A percentile compares a stretch with the other conserved stretches of the same genome.
phyloP scores from a whole-genome alignment of 148 eudicot species.

The Limonium bicolor region DNA sequence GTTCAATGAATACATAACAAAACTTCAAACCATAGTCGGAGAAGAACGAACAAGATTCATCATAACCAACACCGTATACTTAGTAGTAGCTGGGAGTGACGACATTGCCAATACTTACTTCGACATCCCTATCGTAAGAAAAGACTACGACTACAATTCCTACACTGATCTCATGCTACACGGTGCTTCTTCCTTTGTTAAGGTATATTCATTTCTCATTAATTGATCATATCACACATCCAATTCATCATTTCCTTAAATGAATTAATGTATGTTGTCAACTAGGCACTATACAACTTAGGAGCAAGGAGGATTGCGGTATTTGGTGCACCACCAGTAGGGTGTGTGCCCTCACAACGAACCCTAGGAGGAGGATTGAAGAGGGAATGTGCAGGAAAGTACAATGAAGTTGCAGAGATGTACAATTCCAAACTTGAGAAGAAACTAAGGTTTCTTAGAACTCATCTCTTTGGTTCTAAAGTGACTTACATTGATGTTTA shows the following conservation, averaged over 20 bases:
- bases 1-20: constrained; percentile 17
- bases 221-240: background rate
- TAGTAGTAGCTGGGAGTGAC: constrained; percentile 13
- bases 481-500: constrained; percentile 44
- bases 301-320: constrained; percentile 51
- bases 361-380: constrained; percentile 33
- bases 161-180: constrained; percentile 20
- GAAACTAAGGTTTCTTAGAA: constrained; percentile 9
- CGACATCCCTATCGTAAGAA: constrained; percentile 3
- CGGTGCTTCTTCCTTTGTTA: constrained; percentile 30
- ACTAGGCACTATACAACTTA: constrained; percentile 25
- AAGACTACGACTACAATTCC: constrained; percentile 6
- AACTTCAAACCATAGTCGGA: constrained; percentile 12
- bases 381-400: constrained; percentile 17
- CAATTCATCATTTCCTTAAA: background rate
- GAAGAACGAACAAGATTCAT: constrained; percentile 13
- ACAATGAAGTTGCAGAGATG: constrained; percentile 29
- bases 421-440: constrained; percentile 33
- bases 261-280: background rate
- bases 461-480: constrained; percentile 16
- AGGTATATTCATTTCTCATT: constrained; percentile 16
- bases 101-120: constrained; percentile 30
- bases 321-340: constrained; percentile 35
- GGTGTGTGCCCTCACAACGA: constrained; percentile 46
- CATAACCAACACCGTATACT: constrained; percentile 7